phyloP scores from a whole-genome alignment of 148 eudicot genomes.

The Rhododendron simsii region DNA sequence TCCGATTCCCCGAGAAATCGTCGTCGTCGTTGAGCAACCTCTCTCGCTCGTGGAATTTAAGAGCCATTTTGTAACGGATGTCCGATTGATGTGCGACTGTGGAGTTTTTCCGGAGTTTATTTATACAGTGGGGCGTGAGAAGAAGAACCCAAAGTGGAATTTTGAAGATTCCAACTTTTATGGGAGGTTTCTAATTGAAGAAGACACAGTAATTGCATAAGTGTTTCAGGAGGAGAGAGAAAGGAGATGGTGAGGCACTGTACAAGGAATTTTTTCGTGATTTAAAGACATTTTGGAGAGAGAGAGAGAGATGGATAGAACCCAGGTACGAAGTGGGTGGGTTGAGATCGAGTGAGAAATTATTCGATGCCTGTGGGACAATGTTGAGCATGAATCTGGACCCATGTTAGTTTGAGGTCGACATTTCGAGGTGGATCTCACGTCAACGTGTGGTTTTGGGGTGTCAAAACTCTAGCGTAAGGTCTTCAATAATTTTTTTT shows the following conservation, averaged over 20 bases:
- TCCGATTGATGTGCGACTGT: neutral
- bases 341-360: neutral
- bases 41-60: neutral
- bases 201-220: neutral
- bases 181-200: neutral
- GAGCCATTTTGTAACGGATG: neutral
- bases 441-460: no score
- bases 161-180: neutral
- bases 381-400: no score
- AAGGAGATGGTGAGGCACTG: neutral
- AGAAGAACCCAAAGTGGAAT: neutral
- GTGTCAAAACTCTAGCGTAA: no score
- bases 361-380: no score
- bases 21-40: constrained; percentile 1
- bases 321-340: neutral
- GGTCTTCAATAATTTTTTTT: no score
- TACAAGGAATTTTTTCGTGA: neutral
- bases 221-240: neutral
- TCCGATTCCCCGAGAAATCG: neutral
- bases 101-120: no score
- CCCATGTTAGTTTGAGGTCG: no score
- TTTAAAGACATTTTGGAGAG: neutral
- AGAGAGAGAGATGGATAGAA: neutral
- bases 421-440: no score
- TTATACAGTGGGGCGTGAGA: neutral